Evolutionary conservation across 768 basidiomycete genomes (phyloP).

Genomic region (Psilocybe cyanescens): DNA sequence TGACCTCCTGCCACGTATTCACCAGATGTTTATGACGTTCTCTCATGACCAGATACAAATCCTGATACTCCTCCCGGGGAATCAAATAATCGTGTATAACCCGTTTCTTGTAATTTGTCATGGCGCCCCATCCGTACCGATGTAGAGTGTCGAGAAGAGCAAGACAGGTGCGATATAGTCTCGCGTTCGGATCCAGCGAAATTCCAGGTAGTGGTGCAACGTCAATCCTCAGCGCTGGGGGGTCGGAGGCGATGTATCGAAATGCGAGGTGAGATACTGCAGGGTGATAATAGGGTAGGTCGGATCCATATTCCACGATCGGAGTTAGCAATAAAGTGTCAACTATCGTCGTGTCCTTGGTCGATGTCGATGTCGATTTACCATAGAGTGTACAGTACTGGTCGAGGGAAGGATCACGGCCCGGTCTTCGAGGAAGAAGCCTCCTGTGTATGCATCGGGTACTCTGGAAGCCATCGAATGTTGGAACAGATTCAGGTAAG

Average conservation of each 20-base stretch:
- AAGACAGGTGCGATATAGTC: conserved; percentile 82
- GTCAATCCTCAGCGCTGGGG: conserved; percentile 57
- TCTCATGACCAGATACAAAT: conserved; percentile 86
- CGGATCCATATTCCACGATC: conserved; percentile 42
- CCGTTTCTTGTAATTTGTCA: conserved; percentile 86
- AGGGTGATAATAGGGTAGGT: conserved; percentile 91
- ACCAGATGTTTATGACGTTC: conserved; percentile 82
- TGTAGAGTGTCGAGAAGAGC: conserved; percentile 82
- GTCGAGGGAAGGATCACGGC: conserved; percentile 71
- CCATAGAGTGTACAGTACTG: conserved; percentile 81
- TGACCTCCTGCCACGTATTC: conserved; percentile 76
- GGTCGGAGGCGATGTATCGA: conserved; percentile 53
- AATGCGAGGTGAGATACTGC: conserved; percentile 81
- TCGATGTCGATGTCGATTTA: conserved; percentile 7
- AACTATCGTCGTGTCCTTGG: background rate
- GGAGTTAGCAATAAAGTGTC: conserved; percentile 62
- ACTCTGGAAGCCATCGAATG: conserved; percentile 37
- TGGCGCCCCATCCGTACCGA: conserved; percentile 86
- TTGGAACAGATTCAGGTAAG: conserved; percentile 38
- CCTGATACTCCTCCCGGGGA: conserved; percentile 81
- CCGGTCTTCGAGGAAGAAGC: conserved; percentile 79
- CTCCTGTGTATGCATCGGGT: conserved; percentile 64
- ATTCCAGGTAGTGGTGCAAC: conserved; percentile 53
- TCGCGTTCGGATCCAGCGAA: conserved; percentile 54
- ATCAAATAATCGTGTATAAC: conserved; percentile 83